These are phyloP conservation scores for Exserohilum rostratum DNA, from an alignment of 2,329 filamentous ascomycete species.

Conservation along the genomic window DNA sequence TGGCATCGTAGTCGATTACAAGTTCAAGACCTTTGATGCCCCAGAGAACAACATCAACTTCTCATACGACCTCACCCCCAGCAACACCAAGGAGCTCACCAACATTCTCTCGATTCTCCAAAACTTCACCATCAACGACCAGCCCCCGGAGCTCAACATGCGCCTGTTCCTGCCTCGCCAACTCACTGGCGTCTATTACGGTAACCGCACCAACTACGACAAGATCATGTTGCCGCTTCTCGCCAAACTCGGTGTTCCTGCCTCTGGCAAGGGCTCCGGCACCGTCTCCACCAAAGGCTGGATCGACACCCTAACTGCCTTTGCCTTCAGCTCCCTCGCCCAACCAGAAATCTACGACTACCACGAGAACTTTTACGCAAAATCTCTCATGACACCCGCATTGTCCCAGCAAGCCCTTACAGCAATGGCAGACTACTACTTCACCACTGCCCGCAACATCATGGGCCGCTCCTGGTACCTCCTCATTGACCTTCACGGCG, in stretches of 20 bases:
- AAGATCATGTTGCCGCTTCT: conserved; percentile 33
- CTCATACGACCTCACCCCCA: conserved; percentile 24
- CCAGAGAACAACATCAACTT: conserved; percentile 35
- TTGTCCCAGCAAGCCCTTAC: conserved; percentile 22
- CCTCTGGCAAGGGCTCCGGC: not conserved
- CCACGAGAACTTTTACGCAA: conserved; percentile 39
- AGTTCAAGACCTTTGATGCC: conserved; percentile 37
- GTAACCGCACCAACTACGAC: conserved; percentile 28
- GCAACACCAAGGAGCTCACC: conserved; percentile 22
- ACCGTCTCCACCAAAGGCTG: conserved; percentile 12
- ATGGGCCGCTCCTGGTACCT: conserved; percentile 29
- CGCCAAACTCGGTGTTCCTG: conserved; percentile 22
- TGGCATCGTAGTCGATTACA: conserved; percentile 47
- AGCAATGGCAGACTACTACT: conserved; percentile 33
- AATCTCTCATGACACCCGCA: conserved; percentile 33
- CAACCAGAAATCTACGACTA: conserved; percentile 30
- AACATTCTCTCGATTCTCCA: conserved; percentile 27
- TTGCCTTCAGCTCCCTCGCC: conserved; percentile 25
- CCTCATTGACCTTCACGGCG: conserved; percentile 37
- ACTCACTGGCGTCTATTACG: conserved; percentile 36
- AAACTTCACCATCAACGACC: conserved; percentile 30
- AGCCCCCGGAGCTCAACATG: conserved; percentile 36
- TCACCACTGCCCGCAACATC: conserved; percentile 23
- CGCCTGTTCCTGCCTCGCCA: conserved; percentile 28
- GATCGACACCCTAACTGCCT: conserved; percentile 30